Percentiles rank a stretch among this genome's conserved stretches.
Evolutionary conservation across 2,329 filamentous ascomycete species (phyloP).

Genomic region (Sclerotinia subarctica): DNA sequence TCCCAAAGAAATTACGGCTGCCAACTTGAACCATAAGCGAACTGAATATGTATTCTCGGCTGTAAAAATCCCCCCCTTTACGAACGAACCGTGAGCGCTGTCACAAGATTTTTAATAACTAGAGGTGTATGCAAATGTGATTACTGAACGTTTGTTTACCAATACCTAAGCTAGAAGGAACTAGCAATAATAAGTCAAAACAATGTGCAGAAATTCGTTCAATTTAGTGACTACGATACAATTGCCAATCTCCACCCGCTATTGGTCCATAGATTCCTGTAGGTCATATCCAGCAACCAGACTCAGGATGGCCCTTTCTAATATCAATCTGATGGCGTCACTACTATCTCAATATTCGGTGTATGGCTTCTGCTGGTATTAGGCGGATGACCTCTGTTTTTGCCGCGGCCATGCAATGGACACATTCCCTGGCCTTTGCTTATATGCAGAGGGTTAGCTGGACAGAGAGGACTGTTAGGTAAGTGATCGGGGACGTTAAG

Average conservation of each 20-base stretch:
- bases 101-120: not conserved
- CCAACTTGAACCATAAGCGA: conserved; percentile 17
- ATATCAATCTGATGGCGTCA: not conserved
- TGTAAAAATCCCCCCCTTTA: conserved; percentile 2
- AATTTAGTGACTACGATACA: not conserved
- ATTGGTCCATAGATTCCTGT: not conserved
- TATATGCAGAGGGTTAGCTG: conserved; percentile 41
- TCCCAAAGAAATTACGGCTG: conserved; percentile 21
- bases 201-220: not conserved
- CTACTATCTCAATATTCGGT: conserved; percentile 13
- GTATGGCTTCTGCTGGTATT: conserved; percentile 23
- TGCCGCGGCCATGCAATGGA: conserved; percentile 42
- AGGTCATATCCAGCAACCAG: not conserved
- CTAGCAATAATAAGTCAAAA: not conserved
- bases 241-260: not conserved
- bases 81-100: not conserved
- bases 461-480: conserved; percentile 44
- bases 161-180: not conserved
- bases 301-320: not conserved
- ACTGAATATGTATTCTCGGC: conserved; percentile 39
- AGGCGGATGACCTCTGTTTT: conserved; percentile 16
- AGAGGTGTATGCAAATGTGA: not conserved
- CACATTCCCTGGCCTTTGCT: conserved; percentile 42
- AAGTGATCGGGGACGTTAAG: conserved; percentile 46
- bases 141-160: not conserved